Conservation (phyloP, 768 basidiomycete species). For the Mrakia gelida region DNA sequence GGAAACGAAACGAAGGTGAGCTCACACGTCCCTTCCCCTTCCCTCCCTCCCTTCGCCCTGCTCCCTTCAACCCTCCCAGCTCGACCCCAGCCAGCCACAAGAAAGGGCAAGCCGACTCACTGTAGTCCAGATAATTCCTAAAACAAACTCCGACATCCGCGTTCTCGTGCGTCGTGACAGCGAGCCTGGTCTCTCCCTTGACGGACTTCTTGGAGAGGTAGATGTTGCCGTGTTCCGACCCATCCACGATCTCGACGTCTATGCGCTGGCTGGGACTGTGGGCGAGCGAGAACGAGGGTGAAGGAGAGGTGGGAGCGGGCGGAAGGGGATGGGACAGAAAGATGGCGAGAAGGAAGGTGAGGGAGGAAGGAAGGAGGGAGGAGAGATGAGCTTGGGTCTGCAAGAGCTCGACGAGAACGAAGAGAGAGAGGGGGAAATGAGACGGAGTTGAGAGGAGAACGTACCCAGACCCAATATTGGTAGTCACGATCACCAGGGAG, state of each 20-base stretch:
- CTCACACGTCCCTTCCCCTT: background rate
- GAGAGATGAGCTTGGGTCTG: background rate
- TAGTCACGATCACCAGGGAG: conserved; percentile 90
- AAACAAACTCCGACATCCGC: conserved; percentile 96
- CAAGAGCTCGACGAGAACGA: background rate
- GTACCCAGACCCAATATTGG: conserved; percentile 66
- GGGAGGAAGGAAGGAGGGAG: background rate
- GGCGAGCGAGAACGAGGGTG: background rate
- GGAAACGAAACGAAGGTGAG: background rate
- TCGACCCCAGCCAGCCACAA: too few relatives aligned
- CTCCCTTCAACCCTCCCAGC: conserved; percentile 12
- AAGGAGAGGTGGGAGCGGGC: conserved; percentile 12
- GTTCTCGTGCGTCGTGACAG: conserved; percentile 86
- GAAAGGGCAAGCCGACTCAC: conserved; percentile 51
- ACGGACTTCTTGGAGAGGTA: conserved; percentile 86
- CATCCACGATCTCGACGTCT: conserved; percentile 92
- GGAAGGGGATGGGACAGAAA: conserved; percentile 22
- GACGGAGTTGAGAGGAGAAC: background rate
- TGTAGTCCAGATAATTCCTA: conserved; percentile 67
- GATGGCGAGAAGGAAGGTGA: conserved; percentile 24
- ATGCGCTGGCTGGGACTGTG: conserved; percentile 61
- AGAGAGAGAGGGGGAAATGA: background rate
- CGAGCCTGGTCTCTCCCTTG: conserved; percentile 84
- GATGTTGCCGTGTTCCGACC: conserved; percentile 73
- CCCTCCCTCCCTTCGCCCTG: background rate